Evolutionary conservation across 1,139 yeast genomes (phyloP), one percentile per base, ranked within the genome.

Genomic region (Pichia kudriavzevii): DNA sequence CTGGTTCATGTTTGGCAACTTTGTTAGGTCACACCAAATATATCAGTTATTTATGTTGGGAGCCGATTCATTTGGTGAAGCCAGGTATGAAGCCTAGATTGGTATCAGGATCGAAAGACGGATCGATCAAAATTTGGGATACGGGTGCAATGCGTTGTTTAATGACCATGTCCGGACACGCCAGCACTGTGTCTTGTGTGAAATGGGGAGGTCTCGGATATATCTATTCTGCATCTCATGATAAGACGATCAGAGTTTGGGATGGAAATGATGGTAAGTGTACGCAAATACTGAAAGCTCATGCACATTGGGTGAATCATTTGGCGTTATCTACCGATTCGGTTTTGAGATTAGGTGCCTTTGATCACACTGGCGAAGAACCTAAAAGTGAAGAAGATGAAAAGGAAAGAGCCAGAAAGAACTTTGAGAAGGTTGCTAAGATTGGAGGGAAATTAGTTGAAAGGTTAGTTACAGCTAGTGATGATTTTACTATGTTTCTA

Each of bases 261-360:
- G 93, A 84, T 52, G 67, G 79, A 35, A 79, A 80, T 15, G 70
- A 71, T 29, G 96, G 96, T 16, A 76, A 75, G 49, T 75, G 94
- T 48, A 68, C 84, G 28, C 87, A 82, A 52, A 78, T 84, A 1
- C 64, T 91, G 45, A 79, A 78, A 56, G 74, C 93, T 31, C 99
- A 91, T 57, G 97, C 94, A 3, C 98, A 93, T 60, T 91, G 99
- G 97, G 94, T 91, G 33, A 91, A 91, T 56, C 97, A 91, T 59
- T 67, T 91, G 44, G 82, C 96, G 0, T 64, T 91, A 31, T 83
- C 95, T 2, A 88, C 97, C 0, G 99, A 91, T 53, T 80, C 80
- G 52, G 94, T 78, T 1, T 63, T 91, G 36, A 67, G 97, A 45
- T 73, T 79, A 45, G 98, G 96, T 32, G 75, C 94, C 9, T 79